Evolutionary conservation across 2,329 filamentous ascomycete genomes (phyloP).

Genomic region (Cercospora sp.): DNA sequence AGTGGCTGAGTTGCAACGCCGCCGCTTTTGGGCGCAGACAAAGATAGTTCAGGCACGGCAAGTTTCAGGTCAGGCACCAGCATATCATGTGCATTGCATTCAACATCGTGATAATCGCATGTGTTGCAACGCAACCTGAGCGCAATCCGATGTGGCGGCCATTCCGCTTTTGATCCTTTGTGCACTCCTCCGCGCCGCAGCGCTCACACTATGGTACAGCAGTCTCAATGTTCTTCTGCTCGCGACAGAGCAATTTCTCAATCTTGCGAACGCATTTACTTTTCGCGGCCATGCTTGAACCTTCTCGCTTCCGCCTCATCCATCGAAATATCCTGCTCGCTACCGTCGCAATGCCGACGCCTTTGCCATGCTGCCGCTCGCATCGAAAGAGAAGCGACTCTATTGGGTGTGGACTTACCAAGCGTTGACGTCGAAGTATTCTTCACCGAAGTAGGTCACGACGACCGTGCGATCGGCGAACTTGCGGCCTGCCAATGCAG

Average conservation of each 20-base stretch:
- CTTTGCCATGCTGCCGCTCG: background rate
- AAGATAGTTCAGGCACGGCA: constrained; percentile 12
- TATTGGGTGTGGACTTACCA: constrained; percentile 60
- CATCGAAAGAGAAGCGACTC: background rate
- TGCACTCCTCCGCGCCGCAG: constrained; percentile 3
- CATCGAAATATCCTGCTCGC: background rate
- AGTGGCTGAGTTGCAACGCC: constrained; percentile 11
- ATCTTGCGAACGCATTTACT: background rate
- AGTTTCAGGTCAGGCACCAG: constrained; percentile 7
- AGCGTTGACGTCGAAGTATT: constrained; percentile 89
- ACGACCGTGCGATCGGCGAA: constrained; percentile 97
- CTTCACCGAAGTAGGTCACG: constrained; percentile 94
- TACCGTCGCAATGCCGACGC: background rate
- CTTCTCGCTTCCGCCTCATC: background rate
- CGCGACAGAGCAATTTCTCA: background rate
- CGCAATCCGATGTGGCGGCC: background rate
- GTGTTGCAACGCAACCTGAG: background rate
- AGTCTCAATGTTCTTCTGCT: background rate
- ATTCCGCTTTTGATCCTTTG: constrained; percentile 6
- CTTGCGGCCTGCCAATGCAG: constrained; percentile 88
- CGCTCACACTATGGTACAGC: constrained; percentile 10
- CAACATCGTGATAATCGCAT: background rate
- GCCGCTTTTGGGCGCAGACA: constrained; percentile 1
- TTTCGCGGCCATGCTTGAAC: background rate
- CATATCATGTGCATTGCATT: background rate